Evolutionary conservation across 2,329 filamentous ascomycete genomes (phyloP), one percentile per base, ranked within the genome.

Genomic region (Colletotrichum sp.): DNA sequence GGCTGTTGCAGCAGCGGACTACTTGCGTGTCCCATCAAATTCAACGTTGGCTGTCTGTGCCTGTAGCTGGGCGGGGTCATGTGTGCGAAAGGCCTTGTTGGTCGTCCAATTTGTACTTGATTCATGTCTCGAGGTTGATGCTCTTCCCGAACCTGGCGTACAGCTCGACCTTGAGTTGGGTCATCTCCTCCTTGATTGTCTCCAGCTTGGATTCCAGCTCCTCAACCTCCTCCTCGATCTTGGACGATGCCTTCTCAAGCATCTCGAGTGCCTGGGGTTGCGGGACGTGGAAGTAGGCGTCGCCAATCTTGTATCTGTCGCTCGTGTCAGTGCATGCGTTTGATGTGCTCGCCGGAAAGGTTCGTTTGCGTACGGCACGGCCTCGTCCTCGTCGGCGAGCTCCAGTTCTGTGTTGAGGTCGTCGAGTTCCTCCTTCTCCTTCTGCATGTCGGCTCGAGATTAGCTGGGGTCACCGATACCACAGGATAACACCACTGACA

Each of bases 401-500:
- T 99, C 97, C 63, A 99, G 90, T 84, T 99, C 97, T 70, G 90
- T 95, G 3, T 94, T 94, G 71, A 99, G 91, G 84, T 99, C 97
- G 83, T 99, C 96, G 5, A 99, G 91, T 82, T 99, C 97, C 85
- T 99, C 97, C 87, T 98, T 99, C 85, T 99, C 96, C 88, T 99
- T 99, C 96, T 99, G 82, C 71, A 79, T 13, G 34, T 32, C 63
- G 34, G 36, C 57, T 21, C 13, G 6, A 63, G 12, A 65, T 82
- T 72, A 82, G 77, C 72, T 52, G 36, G 13, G 7, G 48, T 48
- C 48, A 16, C 3, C 30, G 3, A n/a, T 5, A 6, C 28, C 24
- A 5, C 9, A 2, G 4, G 2, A 9, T 6, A n/a, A 8, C 28
- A 7, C n/a, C n/a, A 85, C 92, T 77, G 84, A 96, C 96, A 84